A percentile compares a stretch with the other conserved stretches of the same genome.
Evolutionary conservation across 2,329 filamentous ascomycete species (phyloP).

Genomic region (Claviceps sorghi): DNA sequence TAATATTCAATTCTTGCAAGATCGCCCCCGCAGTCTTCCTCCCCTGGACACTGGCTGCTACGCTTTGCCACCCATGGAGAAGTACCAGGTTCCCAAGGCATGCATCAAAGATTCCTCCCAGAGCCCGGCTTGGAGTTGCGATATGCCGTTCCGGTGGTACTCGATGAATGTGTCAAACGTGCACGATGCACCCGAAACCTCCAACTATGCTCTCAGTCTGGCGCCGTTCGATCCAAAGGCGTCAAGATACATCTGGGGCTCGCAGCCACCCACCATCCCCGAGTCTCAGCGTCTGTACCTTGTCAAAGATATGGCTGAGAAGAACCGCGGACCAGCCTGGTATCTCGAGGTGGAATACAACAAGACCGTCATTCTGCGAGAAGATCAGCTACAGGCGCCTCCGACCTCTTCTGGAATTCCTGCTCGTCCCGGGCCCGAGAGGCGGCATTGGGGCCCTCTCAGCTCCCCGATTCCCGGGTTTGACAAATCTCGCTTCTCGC

Average conservation of each 20-base stretch:
- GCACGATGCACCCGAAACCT: slow-evolving; percentile 13
- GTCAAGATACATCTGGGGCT: slow-evolving; percentile 34
- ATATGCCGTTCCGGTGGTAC: slow-evolving; percentile 32
- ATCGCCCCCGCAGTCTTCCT: slow-evolving; percentile 35
- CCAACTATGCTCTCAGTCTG: slow-evolving; percentile 27
- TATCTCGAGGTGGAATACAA: slow-evolving; percentile 36
- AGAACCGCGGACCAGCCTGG: slow-evolving; percentile 38
- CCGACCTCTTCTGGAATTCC: not conserved
- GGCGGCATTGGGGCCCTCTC: slow-evolving; percentile 13
- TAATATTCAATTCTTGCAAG: slow-evolving; percentile 36
- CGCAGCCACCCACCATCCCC: slow-evolving; percentile 33
- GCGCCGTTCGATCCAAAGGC: slow-evolving; percentile 24
- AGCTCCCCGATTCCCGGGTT: slow-evolving; percentile 7
- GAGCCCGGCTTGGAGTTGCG: slow-evolving; percentile 49
- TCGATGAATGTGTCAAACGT: slow-evolving; percentile 25
- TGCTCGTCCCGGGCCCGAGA: slow-evolving; percentile 11
- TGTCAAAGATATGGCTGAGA: slow-evolving; percentile 37
- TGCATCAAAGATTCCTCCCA: slow-evolving; percentile 44
- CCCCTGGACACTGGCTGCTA: slow-evolving; percentile 41
- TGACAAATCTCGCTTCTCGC: slow-evolving; percentile 14
- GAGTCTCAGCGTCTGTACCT: slow-evolving; percentile 26
- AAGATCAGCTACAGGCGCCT: slow-evolving; percentile 19
- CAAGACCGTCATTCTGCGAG: slow-evolving; percentile 40
- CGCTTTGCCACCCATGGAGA: slow-evolving; percentile 37
- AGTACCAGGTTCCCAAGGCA: slow-evolving; percentile 32